Conservation (phyloP, 2,329 filamentous ascomycete genomes). For the Fusarium newnesense region DNA sequence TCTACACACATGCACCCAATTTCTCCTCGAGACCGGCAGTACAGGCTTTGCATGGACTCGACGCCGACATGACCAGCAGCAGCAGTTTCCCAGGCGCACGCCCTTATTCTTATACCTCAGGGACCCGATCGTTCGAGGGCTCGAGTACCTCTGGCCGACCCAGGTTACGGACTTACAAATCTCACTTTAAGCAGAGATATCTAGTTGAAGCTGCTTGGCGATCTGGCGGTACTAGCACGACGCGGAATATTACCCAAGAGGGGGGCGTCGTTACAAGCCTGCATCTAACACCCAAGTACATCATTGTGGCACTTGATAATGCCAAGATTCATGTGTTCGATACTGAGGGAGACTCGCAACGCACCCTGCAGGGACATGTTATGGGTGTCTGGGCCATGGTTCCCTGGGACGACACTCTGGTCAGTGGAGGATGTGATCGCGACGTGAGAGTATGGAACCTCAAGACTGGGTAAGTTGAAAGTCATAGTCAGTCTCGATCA, state of each 20-base stretch:
- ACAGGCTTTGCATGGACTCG: slow-evolving; percentile 46
- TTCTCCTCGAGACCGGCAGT: slow-evolving; percentile 46
- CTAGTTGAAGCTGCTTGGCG: slow-evolving; percentile 98
- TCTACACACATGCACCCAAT: slow-evolving; percentile 50
- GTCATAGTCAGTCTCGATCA: background rate
- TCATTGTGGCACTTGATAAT: slow-evolving; percentile 96
- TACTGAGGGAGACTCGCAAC: slow-evolving; percentile 86
- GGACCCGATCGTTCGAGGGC: slow-evolving; percentile 67
- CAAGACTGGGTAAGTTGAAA: slow-evolving; percentile 78
- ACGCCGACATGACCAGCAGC: slow-evolving; percentile 50
- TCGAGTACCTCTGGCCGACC: slow-evolving; percentile 49
- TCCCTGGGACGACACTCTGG: slow-evolving; percentile 93
- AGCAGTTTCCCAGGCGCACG: slow-evolving; percentile 59
- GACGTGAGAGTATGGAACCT: slow-evolving; percentile 98
- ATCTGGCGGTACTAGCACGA: slow-evolving; percentile 84
- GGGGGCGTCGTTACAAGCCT: slow-evolving; percentile 96
- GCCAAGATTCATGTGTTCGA: slow-evolving; percentile 99
- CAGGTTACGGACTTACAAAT: slow-evolving; percentile 87
- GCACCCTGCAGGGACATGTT: slow-evolving; percentile 91
- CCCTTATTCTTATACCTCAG: slow-evolving; percentile 50
- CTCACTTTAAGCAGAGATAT: slow-evolving; percentile 97
- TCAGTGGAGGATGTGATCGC: slow-evolving; percentile 95
- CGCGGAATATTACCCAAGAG: slow-evolving; percentile 92
- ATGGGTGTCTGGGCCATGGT: slow-evolving; percentile 99
- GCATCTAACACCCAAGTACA: slow-evolving; percentile 94